Evolutionary conservation across 148 eudicot genomes (phyloP).

Genomic region (Cornus kousa): DNA sequence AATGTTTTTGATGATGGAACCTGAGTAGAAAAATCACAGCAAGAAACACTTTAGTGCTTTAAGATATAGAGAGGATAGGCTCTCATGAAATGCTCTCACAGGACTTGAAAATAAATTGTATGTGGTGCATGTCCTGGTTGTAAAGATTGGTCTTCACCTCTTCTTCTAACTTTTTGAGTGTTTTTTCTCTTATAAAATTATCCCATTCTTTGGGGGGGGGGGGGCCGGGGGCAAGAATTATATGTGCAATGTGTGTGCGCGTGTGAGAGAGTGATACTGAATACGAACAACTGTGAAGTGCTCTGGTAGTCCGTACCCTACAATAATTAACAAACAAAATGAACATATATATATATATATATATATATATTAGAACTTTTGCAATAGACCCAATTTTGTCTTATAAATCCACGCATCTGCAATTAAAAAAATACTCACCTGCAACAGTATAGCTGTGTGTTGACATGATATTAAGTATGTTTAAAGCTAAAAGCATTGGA

Average conservation of each 20-base stretch:
- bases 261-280: background rate
- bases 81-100: background rate
- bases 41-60: background rate
- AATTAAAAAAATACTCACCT: background rate
- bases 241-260: no score
- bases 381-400: background rate
- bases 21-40: conserved; percentile 22
- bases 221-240: no score
- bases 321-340: background rate
- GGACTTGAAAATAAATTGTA: background rate
- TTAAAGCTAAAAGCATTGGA: background rate
- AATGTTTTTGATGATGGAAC: conserved; percentile 70
- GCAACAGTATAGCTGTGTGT: background rate
- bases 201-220: no score
- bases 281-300: background rate
- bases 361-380: background rate
- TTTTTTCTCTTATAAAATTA: no score
- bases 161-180: no score
- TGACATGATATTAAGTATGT: background rate
- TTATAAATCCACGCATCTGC: background rate
- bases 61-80: background rate
- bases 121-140: no score
- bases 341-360: no score
- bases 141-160: no score
- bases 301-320: background rate